These are phyloP conservation scores for Aspergillus awamori DNA, from an alignment of 2,329 filamentous ascomycete species.

Conservation along the genomic window DNA sequence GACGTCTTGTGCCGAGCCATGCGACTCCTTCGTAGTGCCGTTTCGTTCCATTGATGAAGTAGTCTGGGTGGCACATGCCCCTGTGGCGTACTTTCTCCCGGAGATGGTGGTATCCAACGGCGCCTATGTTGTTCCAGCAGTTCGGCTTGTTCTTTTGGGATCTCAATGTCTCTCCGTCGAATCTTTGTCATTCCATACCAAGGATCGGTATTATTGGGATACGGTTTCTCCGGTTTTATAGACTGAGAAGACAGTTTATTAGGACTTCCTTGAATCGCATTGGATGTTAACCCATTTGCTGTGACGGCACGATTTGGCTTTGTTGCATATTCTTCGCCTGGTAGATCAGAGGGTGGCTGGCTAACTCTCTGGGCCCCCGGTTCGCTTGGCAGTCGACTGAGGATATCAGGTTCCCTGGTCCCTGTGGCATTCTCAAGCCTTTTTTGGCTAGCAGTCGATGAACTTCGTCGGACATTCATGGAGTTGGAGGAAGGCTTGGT, in stretches of 20 bases:
- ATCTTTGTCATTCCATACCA: slow-evolving; percentile 44
- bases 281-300: background rate
- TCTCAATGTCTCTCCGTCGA: slow-evolving; percentile 46
- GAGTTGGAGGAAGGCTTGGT: background rate
- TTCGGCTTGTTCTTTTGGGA: slow-evolving; percentile 53
- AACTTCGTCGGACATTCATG: background rate
- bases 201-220: slow-evolving; percentile 18
- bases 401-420: background rate
- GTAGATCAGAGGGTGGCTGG: too few species aligned
- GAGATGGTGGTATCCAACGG: slow-evolving; percentile 44
- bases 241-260: background rate
- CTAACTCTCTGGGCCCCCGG: too few species aligned
- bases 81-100: slow-evolving; percentile 29
- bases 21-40: slow-evolving; percentile 20
- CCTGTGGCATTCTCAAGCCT: background rate
- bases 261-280: background rate
- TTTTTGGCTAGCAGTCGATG: background rate
- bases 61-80: slow-evolving; percentile 41
- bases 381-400: background rate
- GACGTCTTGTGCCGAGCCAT: background rate
- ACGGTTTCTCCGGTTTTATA: background rate
- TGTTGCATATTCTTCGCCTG: background rate
- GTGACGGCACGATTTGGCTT: background rate
- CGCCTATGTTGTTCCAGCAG: slow-evolving; percentile 50
- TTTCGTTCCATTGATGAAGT: slow-evolving; percentile 41